Base-by-base conservation (phyloP, 169 alveolate species). In the Eimeria brunetti region DNA sequence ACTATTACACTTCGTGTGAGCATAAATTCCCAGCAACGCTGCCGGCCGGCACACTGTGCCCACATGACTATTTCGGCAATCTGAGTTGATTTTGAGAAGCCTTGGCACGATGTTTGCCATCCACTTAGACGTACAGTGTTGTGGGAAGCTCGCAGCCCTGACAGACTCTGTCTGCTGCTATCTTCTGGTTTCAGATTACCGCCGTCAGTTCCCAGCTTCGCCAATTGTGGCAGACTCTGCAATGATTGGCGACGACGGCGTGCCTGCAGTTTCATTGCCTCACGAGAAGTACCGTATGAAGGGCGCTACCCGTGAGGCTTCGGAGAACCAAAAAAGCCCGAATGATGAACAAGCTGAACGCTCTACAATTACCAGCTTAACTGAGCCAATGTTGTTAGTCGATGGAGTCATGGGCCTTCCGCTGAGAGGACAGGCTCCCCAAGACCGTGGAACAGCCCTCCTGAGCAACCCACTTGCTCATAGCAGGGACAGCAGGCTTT, bases 151-250 rank as follows among this genome's bases (percentile, higher is more conserved):
- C 27, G n/a, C 24, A 30, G 11, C n/a, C 27, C 7, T 30, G 80
- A 33, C 49, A 1, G 0, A 16, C 14, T 33, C n/a, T 69, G 41
- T 53, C 53, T 81, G 69, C 27, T 24, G 44, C 73, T 53, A 22
- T 18, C 38, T 58, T 27, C 38, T 53, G 69, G 58, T 12, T 24
- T 22, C 91, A 84, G 91, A 58, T 36, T 84, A 84, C 78, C 91
- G 91, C 78, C 91, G 91, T 6, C 91, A 84, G 78, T 84, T 84
- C 78, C 91, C 91, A 58, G 91, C 78, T 6, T 84, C 91, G 71
- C 91, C 91, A 44, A 84, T 84, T 46, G 91, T 60, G 80, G 91
- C 91, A 53, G 91, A 84, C 60, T 84, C 91, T 84, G 91, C 91
- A 33, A n/a, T 58, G 62, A 44, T 53, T 33, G 91, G 78, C 78